Evolutionary conservation across 2,329 filamentous ascomycete genomes (phyloP), one percentile per base, ranked within the genome.

Genomic region (Neonectria magnoliae): DNA sequence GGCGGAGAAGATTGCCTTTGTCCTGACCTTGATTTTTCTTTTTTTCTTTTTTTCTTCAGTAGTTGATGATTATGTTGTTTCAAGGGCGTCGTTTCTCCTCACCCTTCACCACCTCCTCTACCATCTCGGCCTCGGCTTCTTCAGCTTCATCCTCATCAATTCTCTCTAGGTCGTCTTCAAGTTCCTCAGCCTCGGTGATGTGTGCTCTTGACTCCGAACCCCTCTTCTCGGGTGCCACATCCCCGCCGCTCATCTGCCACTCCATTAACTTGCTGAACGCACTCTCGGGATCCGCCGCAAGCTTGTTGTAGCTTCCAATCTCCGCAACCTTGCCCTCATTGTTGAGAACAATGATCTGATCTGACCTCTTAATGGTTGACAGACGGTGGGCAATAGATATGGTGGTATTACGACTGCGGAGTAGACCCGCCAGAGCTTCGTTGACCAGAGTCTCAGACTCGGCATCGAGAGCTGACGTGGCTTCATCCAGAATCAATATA

Each of bases 381-480:
- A 99, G 85, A 52, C 97, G 90, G 81, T 99, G 96, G 0, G 96
- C 97, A 74, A 99, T 99, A 58, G 93, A 97, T 76, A 99, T 98
- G 11, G 96, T 99, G 0, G 97, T 99, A 79, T 96, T 98, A 75
- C 91, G 92, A 33, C 94, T 94, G 67, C 89, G 87, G 29, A 99
- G 89, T 36, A 99, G 85, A 48, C 89, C 89, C 7, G 89, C 89
- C 3, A 99, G 85, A 3, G 96, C 96, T 73, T 93, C 90, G 77
- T 99, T 99, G 65, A 99, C 96, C 3, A 98, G 87, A 0, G 96
- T 98, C 79, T 99, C 96, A 0, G 93, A 97, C 79, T 99, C 96
- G 14, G 96, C 96, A 77, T 99, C 96, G 8, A 99, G 86, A 0
- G 96, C 96, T 2, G 93, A 97, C 0, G 97, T 99, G 18, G 97